Conservation (phyloP, 78 protist genomes). For the Dictyostelium brefeldianum region DNA sequence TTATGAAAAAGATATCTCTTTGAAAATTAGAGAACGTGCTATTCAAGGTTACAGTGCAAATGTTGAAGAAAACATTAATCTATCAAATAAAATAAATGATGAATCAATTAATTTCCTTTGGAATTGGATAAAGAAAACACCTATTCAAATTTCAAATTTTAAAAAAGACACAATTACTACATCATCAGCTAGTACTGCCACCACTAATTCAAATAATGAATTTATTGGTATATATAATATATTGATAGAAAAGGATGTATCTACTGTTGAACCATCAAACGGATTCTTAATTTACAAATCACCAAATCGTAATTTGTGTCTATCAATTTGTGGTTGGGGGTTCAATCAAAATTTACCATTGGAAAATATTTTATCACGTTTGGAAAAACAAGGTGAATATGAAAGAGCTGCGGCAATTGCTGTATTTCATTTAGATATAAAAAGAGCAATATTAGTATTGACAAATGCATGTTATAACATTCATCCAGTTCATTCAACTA, state of each 20-base stretch:
- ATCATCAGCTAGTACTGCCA: background rate
- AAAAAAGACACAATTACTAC: background rate
- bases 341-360: slow-evolving; percentile 33
- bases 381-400: slow-evolving; percentile 67
- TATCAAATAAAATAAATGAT: slow-evolving; percentile 25
- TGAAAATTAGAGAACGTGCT: slow-evolving; percentile 74
- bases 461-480: background rate
- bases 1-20: slow-evolving; percentile 73
- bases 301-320: slow-evolving; percentile 43
- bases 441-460: slow-evolving; percentile 62
- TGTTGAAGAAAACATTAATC: slow-evolving; percentile 44
- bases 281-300: slow-evolving; percentile 52
- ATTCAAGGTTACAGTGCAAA: slow-evolving; percentile 58
- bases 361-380: slow-evolving; percentile 4
- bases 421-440: slow-evolving; percentile 84
- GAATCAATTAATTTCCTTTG: slow-evolving; percentile 46
- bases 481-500: background rate
- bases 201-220: slow-evolving; percentile 20
- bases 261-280: slow-evolving; percentile 28
- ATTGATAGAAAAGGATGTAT: slow-evolving; percentile 20
- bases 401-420: slow-evolving; percentile 86
- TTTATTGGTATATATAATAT: slow-evolving; percentile 62
- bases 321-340: slow-evolving; percentile 80
- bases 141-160: slow-evolving; percentile 20
- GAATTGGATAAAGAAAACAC: slow-evolving; percentile 42